These are phyloP conservation scores for Carex kokanica DNA, from an alignment of 176 grass and related monocot species.

Conservation along the genomic window DNA sequence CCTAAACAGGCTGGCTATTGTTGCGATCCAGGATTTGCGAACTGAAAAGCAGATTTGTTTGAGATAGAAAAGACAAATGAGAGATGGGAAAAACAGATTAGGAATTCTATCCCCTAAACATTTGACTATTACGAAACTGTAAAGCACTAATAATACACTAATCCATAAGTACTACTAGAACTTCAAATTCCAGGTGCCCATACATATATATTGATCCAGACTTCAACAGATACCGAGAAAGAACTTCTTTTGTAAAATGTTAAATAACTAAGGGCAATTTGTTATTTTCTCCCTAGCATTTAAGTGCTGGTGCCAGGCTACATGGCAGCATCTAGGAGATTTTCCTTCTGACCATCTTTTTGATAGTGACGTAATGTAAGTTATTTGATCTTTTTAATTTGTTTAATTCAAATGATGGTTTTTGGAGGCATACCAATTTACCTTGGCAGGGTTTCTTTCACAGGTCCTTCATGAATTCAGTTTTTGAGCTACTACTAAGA, in stretches of 20 bases:
- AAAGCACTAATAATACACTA: not conserved
- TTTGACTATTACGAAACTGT: not conserved
- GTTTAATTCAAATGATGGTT: constrained; percentile 16
- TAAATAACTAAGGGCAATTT: not conserved
- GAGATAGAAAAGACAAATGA: not conserved
- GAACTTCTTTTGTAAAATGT: constrained; percentile 13
- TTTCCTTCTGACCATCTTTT: constrained; percentile 57
- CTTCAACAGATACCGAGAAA: not conserved
- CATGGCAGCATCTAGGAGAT: constrained; percentile 80
- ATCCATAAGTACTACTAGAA: not conserved
- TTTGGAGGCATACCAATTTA: constrained; percentile 21
- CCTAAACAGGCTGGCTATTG: not conserved
- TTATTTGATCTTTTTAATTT: constrained; percentile 21
- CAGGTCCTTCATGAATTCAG: constrained; percentile 99
- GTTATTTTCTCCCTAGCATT: constrained; percentile 57
- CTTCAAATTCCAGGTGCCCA: not conserved
- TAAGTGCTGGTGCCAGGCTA: constrained; percentile 96
- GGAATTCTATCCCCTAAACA: not conserved
- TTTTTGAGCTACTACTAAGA: constrained; percentile 91
- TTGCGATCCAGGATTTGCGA: not conserved
- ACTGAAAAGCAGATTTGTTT: not conserved
- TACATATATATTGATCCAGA: constrained; percentile 3
- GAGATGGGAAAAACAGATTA: not conserved
- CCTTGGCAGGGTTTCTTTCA: constrained; percentile 23
- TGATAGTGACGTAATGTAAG: constrained; percentile 95